A percentile compares a stretch with the other conserved stretches of the same genome.
These are phyloP conservation scores for Trichosanthes cucumerina DNA, from an alignment of 306 rosid species.

Conservation along the genomic window DNA sequence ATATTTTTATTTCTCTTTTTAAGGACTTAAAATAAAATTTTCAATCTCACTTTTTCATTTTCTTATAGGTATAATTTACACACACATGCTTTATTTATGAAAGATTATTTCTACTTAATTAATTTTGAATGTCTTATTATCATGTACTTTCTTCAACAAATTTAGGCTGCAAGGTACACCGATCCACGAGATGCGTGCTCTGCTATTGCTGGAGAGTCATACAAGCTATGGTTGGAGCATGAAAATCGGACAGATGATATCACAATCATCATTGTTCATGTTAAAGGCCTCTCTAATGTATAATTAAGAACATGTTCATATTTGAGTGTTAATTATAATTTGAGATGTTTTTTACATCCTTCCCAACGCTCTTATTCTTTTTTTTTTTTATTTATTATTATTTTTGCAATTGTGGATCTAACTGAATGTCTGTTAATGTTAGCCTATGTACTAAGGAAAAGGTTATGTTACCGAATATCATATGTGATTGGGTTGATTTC, in stretches of 20 bases:
- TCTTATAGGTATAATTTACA: neutral
- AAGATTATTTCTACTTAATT: neutral
- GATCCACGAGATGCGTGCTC: slow-evolving; percentile 99
- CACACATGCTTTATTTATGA: neutral
- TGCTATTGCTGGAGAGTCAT: slow-evolving; percentile 92
- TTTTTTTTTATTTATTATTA: neutral
- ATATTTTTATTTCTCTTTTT: neutral
- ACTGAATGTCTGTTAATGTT: neutral
- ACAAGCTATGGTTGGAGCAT: slow-evolving; percentile 78
- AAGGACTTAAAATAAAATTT: neutral
- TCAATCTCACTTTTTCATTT: neutral
- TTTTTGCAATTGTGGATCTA: neutral
- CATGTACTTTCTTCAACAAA: neutral
- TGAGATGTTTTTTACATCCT: neutral
- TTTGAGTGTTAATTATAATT: neutral
- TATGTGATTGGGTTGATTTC: neutral
- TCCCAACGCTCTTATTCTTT: neutral
- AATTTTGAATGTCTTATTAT: neutral
- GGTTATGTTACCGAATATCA: neutral
- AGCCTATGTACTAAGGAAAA: neutral
- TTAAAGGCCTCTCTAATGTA: slow-evolving; percentile 83
- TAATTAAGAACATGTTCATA: slow-evolving; percentile 14
- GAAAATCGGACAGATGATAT: slow-evolving; percentile 95
- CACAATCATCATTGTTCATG: slow-evolving; percentile 76
- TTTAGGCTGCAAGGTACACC: slow-evolving; percentile 69